These are phyloP conservation scores for Schoenoplectus tabernaemontani DNA, from an alignment of 202 grass and related monocot genomes.

Conservation along the genomic window DNA sequence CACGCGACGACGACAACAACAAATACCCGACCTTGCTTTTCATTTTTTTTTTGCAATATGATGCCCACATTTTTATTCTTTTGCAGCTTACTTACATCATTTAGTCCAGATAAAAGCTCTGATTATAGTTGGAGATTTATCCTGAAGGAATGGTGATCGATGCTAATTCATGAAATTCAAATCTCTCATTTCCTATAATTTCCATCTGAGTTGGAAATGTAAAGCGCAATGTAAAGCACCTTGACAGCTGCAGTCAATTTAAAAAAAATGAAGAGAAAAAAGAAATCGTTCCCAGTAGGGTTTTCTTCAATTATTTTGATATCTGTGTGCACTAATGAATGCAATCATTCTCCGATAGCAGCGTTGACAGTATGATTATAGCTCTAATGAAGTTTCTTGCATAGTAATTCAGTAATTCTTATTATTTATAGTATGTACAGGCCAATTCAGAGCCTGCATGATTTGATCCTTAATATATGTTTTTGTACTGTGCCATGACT, in stretches of 20 bases:
- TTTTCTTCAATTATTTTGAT: not conserved
- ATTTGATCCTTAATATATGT: not conserved
- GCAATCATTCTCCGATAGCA: not conserved
- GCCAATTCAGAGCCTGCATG: not conserved
- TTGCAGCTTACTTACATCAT: constrained; percentile 75
- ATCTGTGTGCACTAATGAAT: not conserved
- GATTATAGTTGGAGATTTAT: constrained; percentile 66
- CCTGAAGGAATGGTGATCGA: constrained; percentile 69
- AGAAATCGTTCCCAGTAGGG: too few relatives aligned
- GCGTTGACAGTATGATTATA: not conserved
- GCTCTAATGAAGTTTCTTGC: not conserved
- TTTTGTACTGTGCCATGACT: not conserved
- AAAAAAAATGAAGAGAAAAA: too few relatives aligned
- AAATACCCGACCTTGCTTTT: too few relatives aligned
- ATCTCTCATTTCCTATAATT: constrained; percentile 4
- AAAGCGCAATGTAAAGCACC: too few relatives aligned
- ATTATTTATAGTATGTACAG: not conserved
- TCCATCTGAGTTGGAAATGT: not conserved
- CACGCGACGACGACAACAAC: too few relatives aligned
- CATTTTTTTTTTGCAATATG: not conserved
- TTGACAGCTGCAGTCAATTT: too few relatives aligned
- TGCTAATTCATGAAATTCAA: constrained; percentile 80
- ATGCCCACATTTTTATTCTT: not conserved
- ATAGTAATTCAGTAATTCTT: not conserved
- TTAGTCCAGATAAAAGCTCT: constrained; percentile 78